These are phyloP conservation scores for Gremmenia infestans DNA, from an alignment of 2,329 filamentous ascomycete genomes.

Conservation along the genomic window DNA sequence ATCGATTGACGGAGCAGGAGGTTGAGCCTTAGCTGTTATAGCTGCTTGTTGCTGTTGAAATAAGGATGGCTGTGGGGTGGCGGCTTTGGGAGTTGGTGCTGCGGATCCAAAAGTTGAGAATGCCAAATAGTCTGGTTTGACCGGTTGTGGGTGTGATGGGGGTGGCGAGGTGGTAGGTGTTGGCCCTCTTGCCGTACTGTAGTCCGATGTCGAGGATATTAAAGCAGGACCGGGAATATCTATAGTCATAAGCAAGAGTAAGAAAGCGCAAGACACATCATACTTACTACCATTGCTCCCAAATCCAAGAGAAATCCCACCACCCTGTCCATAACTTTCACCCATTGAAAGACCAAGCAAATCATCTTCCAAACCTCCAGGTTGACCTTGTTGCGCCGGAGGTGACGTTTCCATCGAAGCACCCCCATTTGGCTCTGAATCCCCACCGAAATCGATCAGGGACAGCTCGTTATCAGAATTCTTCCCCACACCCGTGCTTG, in stretches of 20 bases:
- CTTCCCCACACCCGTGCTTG: slow-evolving; percentile 59
- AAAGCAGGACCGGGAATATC: slow-evolving; percentile 59
- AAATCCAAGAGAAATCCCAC: slow-evolving; percentile 79
- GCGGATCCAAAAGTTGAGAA: slow-evolving; percentile 53
- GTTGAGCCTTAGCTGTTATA: slow-evolving; percentile 33
- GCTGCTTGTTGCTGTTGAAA: slow-evolving; percentile 38
- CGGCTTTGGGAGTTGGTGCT: slow-evolving; percentile 43
- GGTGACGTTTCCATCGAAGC: slow-evolving; percentile 38
- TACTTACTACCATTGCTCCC: slow-evolving; percentile 62
- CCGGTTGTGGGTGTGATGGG: slow-evolving; percentile 16
- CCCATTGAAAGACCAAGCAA: slow-evolving; percentile 82
- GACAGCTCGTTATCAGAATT: slow-evolving; percentile 75
- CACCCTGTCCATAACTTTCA: slow-evolving; percentile 62
- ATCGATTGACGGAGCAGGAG: slow-evolving; percentile 46
- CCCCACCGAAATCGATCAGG: slow-evolving; percentile 82
- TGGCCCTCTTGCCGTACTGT: slow-evolving; percentile 50
- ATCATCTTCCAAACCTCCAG: slow-evolving; percentile 78
- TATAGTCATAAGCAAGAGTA: slow-evolving; percentile 26
- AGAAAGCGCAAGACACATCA: not conserved
- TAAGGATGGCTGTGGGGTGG: slow-evolving; percentile 47
- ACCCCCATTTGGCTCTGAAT: slow-evolving; percentile 52
- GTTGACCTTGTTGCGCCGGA: slow-evolving; percentile 39
- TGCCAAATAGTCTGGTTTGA: slow-evolving; percentile 41
- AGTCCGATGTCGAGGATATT: slow-evolving; percentile 58
- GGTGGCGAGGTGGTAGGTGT: slow-evolving; percentile 36